Conservation (phyloP, 495 filamentous ascomycete species). For the Hypoxylon crocopeplum region DNA sequence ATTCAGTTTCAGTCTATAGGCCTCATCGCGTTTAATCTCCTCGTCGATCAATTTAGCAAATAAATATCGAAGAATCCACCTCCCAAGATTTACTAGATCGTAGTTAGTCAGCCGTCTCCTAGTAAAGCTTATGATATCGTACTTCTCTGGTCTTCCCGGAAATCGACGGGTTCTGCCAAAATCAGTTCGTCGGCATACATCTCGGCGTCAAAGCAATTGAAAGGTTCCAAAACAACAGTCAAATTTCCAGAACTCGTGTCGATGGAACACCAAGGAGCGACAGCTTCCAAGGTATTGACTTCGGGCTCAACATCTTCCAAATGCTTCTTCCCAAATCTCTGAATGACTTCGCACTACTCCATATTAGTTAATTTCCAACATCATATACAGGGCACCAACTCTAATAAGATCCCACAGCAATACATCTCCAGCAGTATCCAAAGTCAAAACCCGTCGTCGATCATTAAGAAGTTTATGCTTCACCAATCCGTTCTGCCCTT, state of each 20-base stretch:
- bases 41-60: slow-evolving; percentile 90
- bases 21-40: slow-evolving; percentile 81
- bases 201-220: slow-evolving; percentile 97
- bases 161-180: slow-evolving; percentile 74
- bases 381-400: slow-evolving; percentile 51
- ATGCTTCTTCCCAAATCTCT: slow-evolving; percentile 89
- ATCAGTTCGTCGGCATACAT: slow-evolving; percentile 91
- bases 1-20: slow-evolving; percentile 70
- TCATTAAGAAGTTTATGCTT: slow-evolving; percentile 94
- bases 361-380: slow-evolving; percentile 20
- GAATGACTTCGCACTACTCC: slow-evolving; percentile 77
- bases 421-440: slow-evolving; percentile 97
- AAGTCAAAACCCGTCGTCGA: slow-evolving; percentile 81
- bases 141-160: slow-evolving; percentile 95
- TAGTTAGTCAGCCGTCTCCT: slow-evolving; percentile 8
- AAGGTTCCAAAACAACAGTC: slow-evolving; percentile 89
- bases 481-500: slow-evolving; percentile 93
- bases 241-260: slow-evolving; percentile 91
- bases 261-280: slow-evolving; percentile 94
- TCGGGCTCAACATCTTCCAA: slow-evolving; percentile 90
- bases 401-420: slow-evolving; percentile 91
- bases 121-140: slow-evolving; percentile 42
- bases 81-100: slow-evolving; percentile 85
- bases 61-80: slow-evolving; percentile 94
- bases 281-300: slow-evolving; percentile 85